Conservation (phyloP, 2,329 filamentous ascomycete genomes). For the Penicillium crustosum region DNA sequence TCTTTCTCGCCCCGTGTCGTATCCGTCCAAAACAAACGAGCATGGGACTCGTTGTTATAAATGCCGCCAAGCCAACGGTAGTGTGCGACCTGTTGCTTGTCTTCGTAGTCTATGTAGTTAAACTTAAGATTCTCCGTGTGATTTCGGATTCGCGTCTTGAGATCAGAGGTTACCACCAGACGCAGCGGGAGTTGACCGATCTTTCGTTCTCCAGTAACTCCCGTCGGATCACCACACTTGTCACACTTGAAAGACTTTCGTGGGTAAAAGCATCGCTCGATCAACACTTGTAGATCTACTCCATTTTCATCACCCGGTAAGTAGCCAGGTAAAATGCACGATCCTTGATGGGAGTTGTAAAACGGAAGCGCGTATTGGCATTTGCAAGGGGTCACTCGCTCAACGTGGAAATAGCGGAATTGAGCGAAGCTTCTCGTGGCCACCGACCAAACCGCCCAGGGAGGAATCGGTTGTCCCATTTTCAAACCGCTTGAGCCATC, state of each 20-base stretch:
- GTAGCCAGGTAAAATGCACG: constrained; percentile 18
- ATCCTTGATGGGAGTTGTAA: constrained; percentile 5
- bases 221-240: constrained; percentile 7
- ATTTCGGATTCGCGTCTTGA: constrained; percentile 9
- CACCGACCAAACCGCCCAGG: constrained; percentile 26
- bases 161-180: constrained; percentile 28
- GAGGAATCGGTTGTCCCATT: constrained; percentile 12
- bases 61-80: constrained; percentile 44
- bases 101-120: constrained; percentile 22
- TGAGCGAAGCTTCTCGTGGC: constrained; percentile 30
- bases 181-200: constrained; percentile 32
- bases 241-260: constrained; percentile 3
- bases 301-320: constrained; percentile 15
- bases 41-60: constrained; percentile 26
- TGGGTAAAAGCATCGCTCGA: constrained; percentile 21
- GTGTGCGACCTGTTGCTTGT: constrained; percentile 17
- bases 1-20: constrained; percentile 28
- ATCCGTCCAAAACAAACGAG: constrained; percentile 37
- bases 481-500: constrained; percentile 4
- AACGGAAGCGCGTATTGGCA: constrained; percentile 2
- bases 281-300: constrained; percentile 20
- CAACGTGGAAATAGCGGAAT: constrained; percentile 25
- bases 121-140: constrained; percentile 32
- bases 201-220: constrained; percentile 5
- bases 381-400: constrained; percentile 11